Base-by-base conservation (phyloP, 345 rosid species). In the Syzygium grande region DNA sequence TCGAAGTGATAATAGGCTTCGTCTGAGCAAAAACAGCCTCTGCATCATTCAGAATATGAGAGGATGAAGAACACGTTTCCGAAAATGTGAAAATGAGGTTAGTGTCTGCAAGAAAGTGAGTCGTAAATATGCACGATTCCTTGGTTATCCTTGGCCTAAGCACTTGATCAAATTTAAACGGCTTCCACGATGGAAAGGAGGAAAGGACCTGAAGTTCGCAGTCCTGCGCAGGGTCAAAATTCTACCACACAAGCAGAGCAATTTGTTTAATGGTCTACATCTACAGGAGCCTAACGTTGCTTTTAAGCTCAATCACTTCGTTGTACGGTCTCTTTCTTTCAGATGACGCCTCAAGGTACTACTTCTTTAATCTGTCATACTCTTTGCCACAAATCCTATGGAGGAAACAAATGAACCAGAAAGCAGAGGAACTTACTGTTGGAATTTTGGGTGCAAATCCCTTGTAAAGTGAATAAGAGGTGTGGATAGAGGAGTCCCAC, bases 261-360 rank as follows among this genome's bases (percentile, higher is more conserved):
- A 87, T 87, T 92, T 93, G 87, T 93, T 93, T 55, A 93, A 89
- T 25, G 99, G 99, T 88, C 99, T 93, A 87, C 99, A 95, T 93
- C 99, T 94, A 95, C 99, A 96, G 38, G 90, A 98, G 98, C 91
- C 98, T 93, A 65, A 98, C 94, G 88, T 96, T 96, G 61, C 99
- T 98, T 90, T 95, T 96, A 83, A 94, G 97, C 87, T 96, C 98
- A 84, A 96, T 93, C 86, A 94, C 95, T 91, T 96, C 98, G 89
- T 96, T 96, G 92, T 96, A 95, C 41, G 96, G 94, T 43, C 92
- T 91, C 86, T 91, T 96, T 92, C 99, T 88, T 88, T 95, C 99
- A 11, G 90, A 89, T 58, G 95, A 93, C 90, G 92, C 97, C 79
- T 91, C 90, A 56, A 92, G 80, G 92, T 92, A 34, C 3, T 34